Evolutionary conservation across 1,284 basidiomycete species (phyloP).

Genomic region (Gymnopus androsaceus): DNA sequence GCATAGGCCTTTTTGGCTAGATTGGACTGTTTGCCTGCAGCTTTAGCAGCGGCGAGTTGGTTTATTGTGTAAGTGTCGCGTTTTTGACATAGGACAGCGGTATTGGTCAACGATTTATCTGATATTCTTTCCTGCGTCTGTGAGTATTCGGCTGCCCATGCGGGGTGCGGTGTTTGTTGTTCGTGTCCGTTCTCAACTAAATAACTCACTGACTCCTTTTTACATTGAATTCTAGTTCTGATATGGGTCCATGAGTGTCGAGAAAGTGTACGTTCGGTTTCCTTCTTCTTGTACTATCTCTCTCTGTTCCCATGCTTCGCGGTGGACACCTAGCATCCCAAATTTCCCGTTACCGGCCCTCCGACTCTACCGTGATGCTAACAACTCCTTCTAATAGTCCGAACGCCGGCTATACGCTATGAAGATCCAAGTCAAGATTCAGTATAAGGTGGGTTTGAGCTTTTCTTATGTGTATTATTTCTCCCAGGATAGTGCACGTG

Average conservation of each 20-base stretch:
- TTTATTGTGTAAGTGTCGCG: conserved; percentile 43
- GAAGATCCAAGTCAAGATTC: conserved; percentile 16
- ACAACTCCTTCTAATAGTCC: background rate
- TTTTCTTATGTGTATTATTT: too few species aligned
- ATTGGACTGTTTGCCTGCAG: conserved; percentile 52
- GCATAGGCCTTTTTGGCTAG: conserved; percentile 67
- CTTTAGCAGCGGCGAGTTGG: conserved; percentile 47
- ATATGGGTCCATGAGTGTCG: conserved; percentile 14
- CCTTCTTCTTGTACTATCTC: too few species aligned
- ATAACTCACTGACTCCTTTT: too few species aligned
- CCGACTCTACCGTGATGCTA: background rate
- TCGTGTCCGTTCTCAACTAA: background rate
- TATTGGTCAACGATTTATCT: background rate
- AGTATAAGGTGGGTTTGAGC: too few species aligned
- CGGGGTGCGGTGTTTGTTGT: background rate
- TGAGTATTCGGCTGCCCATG: background rate
- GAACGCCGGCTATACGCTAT: conserved; percentile 16
- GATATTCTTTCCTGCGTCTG: conserved; percentile 35
- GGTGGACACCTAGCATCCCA: too few species aligned
- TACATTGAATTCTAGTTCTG: too few species aligned
- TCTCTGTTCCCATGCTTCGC: too few species aligned
- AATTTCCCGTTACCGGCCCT: background rate
- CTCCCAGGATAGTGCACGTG: too few species aligned
- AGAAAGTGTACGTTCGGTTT: conserved; percentile 12
- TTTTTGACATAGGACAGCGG: background rate